Evolutionary conservation across 1,284 basidiomycete genomes (phyloP).

Genomic region (Irpex sp.): DNA sequence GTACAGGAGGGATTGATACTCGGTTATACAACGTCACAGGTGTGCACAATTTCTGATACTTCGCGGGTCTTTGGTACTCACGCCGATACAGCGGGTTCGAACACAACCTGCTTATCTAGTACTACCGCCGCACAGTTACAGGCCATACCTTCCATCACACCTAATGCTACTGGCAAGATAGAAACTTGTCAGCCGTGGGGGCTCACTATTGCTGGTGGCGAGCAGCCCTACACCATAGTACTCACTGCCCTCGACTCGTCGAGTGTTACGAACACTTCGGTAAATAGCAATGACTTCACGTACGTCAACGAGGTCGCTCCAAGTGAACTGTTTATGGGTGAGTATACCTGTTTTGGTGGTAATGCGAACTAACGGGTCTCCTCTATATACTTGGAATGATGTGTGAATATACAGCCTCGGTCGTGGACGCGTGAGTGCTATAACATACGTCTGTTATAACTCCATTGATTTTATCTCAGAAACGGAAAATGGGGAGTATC

Average conservation of each 20-base stretch:
- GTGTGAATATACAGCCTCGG: constrained; percentile 25
- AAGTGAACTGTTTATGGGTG: constrained; percentile 37
- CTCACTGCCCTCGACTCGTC: constrained; percentile 38
- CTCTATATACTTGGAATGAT: background rate
- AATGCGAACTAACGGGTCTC: background rate
- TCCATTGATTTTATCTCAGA: constrained; percentile 10
- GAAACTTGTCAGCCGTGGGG: constrained; percentile 48
- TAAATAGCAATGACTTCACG: constrained; percentile 38
- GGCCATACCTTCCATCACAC: constrained; percentile 14
- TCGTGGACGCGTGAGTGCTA: constrained; percentile 37
- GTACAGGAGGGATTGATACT: constrained; percentile 1
- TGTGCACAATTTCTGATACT: background rate
- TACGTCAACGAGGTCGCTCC: constrained; percentile 47
- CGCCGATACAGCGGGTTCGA: constrained; percentile 27
- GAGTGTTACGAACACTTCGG: constrained; percentile 40
- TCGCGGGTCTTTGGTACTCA: constrained; percentile 5
- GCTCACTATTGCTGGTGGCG: constrained; percentile 41
- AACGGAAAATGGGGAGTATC: constrained; percentile 25
- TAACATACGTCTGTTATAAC: background rate
- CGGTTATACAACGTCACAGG: constrained; percentile 4
- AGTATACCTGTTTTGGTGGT: constrained; percentile 15
- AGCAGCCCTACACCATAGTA: constrained; percentile 43
- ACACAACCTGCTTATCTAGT: constrained; percentile 34
- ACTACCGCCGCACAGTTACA: background rate
- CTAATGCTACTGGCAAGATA: constrained; percentile 40